Conservation (phyloP, 352 stramenopile genomes). For the Thalassiosira oceanica region DNA sequence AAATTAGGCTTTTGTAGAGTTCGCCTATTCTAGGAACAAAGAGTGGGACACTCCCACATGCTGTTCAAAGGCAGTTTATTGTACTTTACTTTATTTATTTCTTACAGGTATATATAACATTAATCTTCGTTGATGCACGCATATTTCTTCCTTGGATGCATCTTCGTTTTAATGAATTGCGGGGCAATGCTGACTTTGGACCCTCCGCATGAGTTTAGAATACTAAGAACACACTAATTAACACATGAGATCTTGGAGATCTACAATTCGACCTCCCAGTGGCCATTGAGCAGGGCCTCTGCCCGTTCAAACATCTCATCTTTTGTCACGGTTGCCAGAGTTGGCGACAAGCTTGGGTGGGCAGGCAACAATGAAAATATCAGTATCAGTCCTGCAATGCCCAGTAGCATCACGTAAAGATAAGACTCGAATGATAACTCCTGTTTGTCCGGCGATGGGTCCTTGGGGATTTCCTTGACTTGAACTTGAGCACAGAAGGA, state of each 20-base stretch:
- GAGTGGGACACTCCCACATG: no score
- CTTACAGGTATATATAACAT: no score
- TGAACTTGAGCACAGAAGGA: slow-evolving; percentile 39
- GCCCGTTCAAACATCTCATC: slow-evolving; percentile 26
- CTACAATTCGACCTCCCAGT: slow-evolving; percentile 48
- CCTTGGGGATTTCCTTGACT: slow-evolving; percentile 14
- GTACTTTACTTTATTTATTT: no score
- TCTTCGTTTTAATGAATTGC: no score
- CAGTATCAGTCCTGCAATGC: slow-evolving; percentile 27
- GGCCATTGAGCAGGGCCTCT: slow-evolving; percentile 24
- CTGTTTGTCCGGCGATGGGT: neutral
- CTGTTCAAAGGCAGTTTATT: no score
- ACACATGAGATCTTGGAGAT: neutral
- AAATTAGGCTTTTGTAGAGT: no score
- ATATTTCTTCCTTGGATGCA: no score
- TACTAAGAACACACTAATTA: no score
- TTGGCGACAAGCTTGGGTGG: slow-evolving; percentile 31
- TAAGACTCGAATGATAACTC: slow-evolving; percentile 21
- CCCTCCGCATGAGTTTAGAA: no score
- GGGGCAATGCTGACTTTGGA: no score
- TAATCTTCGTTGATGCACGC: no score
- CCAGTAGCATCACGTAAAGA: slow-evolving; percentile 45
- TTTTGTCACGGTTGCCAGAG: slow-evolving; percentile 11
- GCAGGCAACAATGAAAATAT: slow-evolving; percentile 39
- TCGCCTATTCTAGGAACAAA: no score